Conservation (phyloP, 805 yeast genomes). For the Candida xyloterini region DNA sequence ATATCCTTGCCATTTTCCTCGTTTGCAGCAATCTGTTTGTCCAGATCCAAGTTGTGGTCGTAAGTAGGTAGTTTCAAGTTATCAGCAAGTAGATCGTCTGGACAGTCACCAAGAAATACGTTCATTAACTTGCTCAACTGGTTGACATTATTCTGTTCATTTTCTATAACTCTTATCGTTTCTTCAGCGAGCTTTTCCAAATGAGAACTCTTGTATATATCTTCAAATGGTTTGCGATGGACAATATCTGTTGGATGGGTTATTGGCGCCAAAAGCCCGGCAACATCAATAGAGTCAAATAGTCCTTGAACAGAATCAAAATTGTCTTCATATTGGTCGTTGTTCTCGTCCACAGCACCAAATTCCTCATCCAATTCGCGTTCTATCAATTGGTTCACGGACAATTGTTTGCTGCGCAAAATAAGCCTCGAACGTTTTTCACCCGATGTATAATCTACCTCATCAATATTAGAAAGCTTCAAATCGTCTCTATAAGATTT, state of each 20-base stretch:
- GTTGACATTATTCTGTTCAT: constrained; percentile 76
- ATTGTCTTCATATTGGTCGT: constrained; percentile 21
- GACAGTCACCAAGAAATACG: constrained; percentile 84
- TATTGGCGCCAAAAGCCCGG: constrained; percentile 70
- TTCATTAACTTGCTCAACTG: constrained; percentile 69
- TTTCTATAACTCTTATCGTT: constrained; percentile 72
- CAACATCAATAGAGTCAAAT: constrained; percentile 49
- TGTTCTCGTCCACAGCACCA: constrained; percentile 22
- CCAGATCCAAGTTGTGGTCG: constrained; percentile 55
- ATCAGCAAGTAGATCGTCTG: constrained; percentile 60
- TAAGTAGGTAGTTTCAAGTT: constrained; percentile 65
- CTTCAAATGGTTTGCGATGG: constrained; percentile 63
- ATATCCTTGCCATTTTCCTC: constrained; percentile 15
- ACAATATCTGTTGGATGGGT: constrained; percentile 77
- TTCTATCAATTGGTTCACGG: constrained; percentile 25
- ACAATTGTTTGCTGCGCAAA: constrained; percentile 24
- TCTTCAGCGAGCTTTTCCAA: constrained; percentile 63
- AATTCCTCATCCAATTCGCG: constrained; percentile 30
- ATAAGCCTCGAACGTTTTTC: constrained; percentile 25
- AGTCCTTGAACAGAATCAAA: constrained; percentile 38
- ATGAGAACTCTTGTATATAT: constrained; percentile 58
- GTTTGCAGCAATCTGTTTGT: constrained; percentile 21
- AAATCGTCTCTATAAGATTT: constrained; percentile 24
- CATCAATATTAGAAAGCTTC: constrained; percentile 19
- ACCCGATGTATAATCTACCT: constrained; percentile 15